Conservation (phyloP, 1,139 yeast species). For the Yarrowia galli region DNA sequence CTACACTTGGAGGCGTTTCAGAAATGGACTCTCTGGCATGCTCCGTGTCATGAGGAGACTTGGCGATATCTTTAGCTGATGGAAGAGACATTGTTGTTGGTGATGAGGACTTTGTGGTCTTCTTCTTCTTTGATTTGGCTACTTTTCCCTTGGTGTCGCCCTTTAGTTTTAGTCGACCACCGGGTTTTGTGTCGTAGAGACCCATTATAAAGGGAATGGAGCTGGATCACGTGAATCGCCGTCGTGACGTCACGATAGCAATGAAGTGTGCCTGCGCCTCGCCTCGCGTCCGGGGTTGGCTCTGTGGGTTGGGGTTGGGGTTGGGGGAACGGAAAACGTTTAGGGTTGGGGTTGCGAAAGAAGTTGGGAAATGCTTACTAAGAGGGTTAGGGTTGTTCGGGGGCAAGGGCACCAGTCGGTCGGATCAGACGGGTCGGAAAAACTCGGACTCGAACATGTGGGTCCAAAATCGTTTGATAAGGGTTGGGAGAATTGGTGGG, state of each 20-base stretch:
- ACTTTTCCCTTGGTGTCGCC: background rate
- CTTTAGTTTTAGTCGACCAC: slow-evolving; percentile 20
- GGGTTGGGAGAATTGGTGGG: slow-evolving; percentile 9
- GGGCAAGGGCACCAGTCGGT: background rate
- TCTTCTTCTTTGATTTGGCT: background rate
- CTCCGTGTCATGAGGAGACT: slow-evolving; percentile 19
- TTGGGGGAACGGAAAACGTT: background rate
- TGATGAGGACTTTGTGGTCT: background rate
- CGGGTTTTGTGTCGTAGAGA: slow-evolving; percentile 2
- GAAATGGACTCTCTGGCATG: slow-evolving; percentile 22
- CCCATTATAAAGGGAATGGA: slow-evolving; percentile 28
- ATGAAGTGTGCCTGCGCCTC: background rate
- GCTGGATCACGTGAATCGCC: background rate
- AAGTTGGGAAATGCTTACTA: background rate
- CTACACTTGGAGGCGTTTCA: background rate
- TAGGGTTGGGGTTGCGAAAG: background rate
- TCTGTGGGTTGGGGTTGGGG: background rate
- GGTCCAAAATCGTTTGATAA: background rate
- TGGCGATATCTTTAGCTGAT: slow-evolving; percentile 30
- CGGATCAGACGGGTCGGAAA: background rate
- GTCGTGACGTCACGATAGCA: slow-evolving; percentile 22
- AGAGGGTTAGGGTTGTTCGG: background rate
- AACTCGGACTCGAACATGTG: slow-evolving; percentile 18
- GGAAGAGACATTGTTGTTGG: slow-evolving; percentile 10
- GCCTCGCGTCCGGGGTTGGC: no score